Conservation (phyloP, 208 protist genomes). For the Wallacemonas sp. region DNA sequence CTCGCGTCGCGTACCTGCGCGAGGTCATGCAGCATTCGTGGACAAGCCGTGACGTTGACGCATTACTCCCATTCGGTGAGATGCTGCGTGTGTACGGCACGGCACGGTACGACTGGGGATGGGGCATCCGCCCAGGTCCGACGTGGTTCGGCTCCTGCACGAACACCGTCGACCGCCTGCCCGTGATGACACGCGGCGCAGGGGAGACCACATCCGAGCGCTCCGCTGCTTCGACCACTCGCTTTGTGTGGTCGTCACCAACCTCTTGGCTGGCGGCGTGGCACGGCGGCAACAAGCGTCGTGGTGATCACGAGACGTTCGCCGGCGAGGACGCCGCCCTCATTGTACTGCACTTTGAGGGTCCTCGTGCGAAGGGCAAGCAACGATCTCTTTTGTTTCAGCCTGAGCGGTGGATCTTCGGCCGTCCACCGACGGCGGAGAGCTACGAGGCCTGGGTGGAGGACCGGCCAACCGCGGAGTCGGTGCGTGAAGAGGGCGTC, state of each 20-base stretch:
- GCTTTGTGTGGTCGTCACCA: not conserved
- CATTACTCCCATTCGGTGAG: constrained; percentile 42
- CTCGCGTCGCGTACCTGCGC: constrained; percentile 35
- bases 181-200: not conserved
- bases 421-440: constrained; percentile 51
- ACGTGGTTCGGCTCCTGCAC: constrained; percentile 62
- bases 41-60: constrained; percentile 81
- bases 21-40: constrained; percentile 72
- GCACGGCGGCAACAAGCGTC: too few species aligned
- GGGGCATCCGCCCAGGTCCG: constrained; percentile 64
- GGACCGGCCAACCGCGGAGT: constrained; percentile 49
- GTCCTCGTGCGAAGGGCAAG: constrained; percentile 56
- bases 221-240: too few species aligned
- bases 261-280: not conserved
- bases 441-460: constrained; percentile 70
- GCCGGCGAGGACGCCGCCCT: constrained; percentile 43
- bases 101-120: constrained; percentile 84
- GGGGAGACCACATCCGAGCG: too few species aligned
- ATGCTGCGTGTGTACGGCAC: constrained; percentile 78
- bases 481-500: constrained; percentile 55
- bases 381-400: constrained; percentile 71
- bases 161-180: constrained; percentile 24
- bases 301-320: not conserved
- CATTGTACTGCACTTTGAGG: constrained; percentile 87
- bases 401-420: constrained; percentile 73